Evolutionary conservation across 495 filamentous ascomycete genomes (phyloP).

Genomic region (Entonaema liquescens): DNA sequence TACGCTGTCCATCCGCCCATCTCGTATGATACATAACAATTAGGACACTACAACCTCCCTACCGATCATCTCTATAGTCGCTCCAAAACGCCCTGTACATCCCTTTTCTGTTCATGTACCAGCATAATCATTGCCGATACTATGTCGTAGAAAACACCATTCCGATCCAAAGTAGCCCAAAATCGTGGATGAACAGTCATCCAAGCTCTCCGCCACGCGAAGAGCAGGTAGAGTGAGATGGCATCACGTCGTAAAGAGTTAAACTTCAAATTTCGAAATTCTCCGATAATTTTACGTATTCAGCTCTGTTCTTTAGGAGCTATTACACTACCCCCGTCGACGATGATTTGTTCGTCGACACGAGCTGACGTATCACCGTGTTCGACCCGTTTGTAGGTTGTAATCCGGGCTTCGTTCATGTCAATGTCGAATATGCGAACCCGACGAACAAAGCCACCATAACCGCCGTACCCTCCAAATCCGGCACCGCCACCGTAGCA

Average conservation of each 20-base stretch:
- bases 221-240: constrained; percentile 6
- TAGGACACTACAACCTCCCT: constrained; percentile 6
- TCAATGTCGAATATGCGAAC: constrained; percentile 93
- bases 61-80: constrained; percentile 10
- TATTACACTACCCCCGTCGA: constrained; percentile 77
- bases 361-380: constrained; percentile 73
- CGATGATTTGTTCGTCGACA: constrained; percentile 87
- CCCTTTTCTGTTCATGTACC: constrained; percentile 6
- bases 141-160: constrained; percentile 2
- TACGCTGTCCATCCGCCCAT: constrained; percentile 1
- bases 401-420: constrained; percentile 83
- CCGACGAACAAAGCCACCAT: constrained; percentile 81
- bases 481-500: constrained; percentile 91
- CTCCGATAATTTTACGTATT: not conserved
- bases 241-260: not conserved
- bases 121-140: constrained; percentile 1
- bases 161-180: constrained; percentile 25
- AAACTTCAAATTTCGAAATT: not conserved
- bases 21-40: constrained; percentile 14
- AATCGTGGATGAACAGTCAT: constrained; percentile 1
- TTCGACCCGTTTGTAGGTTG: constrained; percentile 92
- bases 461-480: constrained; percentile 94
- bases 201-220: constrained; percentile 11
- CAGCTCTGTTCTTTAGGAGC: constrained; percentile 32
- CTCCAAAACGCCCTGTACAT: constrained; percentile 22